Percentiles rank a stretch among this genome's conserved stretches.
phyloP scores from a whole-genome alignment of 768 basidiomycete genomes.

The Lentinus tigrinus region DNA sequence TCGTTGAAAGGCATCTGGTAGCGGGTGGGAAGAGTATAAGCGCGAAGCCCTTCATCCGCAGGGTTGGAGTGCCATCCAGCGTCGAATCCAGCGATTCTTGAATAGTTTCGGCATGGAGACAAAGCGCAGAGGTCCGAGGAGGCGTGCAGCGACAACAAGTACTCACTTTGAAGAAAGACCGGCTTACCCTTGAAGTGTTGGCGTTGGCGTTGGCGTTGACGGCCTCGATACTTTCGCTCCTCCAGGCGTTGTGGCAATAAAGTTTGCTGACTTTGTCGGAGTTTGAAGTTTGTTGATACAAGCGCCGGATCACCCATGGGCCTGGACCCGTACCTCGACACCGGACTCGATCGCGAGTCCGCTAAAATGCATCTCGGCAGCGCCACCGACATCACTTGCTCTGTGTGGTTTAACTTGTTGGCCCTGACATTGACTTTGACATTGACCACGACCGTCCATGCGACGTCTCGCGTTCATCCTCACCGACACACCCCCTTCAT shows the following conservation, averaged over 20 bases:
- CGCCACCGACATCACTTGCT: no score
- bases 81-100: slow-evolving; percentile 4
- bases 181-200: slow-evolving; percentile 22
- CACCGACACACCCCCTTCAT: no score
- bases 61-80: slow-evolving; percentile 32
- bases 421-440: no score
- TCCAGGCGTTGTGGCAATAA: slow-evolving; percentile 16
- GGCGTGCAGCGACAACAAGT: neutral
- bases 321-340: no score
- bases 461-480: no score
- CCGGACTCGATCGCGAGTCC: no score
- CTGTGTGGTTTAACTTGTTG: no score
- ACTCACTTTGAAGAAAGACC: slow-evolving; percentile 22
- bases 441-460: no score
- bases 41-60: slow-evolving; percentile 24
- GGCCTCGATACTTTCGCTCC: slow-evolving; percentile 9
- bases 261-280: slow-evolving; percentile 18
- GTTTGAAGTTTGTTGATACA: neutral
- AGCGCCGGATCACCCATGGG: no score
- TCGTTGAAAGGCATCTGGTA: slow-evolving; percentile 77
- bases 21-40: slow-evolving; percentile 13
- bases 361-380: no score
- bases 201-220: slow-evolving; percentile 21
- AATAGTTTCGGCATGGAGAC: slow-evolving; percentile 4
- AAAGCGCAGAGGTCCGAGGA: neutral